Evolutionary conservation across 2,329 filamentous ascomycete genomes (phyloP), one percentile per base, ranked within the genome.

Genomic region (Xylariaceae sp.): DNA sequence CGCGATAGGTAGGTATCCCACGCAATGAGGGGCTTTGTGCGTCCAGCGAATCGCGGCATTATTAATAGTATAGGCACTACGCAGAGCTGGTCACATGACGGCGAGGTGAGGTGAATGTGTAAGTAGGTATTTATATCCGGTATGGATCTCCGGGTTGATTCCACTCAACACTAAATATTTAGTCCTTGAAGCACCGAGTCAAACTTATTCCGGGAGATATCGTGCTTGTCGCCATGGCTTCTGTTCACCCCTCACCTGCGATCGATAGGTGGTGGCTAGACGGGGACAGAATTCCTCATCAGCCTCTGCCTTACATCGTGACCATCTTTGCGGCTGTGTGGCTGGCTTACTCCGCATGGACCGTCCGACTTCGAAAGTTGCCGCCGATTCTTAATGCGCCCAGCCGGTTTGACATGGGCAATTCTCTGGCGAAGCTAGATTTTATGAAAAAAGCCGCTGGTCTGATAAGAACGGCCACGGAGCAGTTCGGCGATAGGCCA

Each of bases 321-420:
- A 56, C 49, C 1, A 22, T 50, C 5, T 39, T 58, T n/a, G 40
- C 44, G 18, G 36, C 32, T 3, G 3, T 40, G 12, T 5, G 50
- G 9, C 3, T 56, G 16, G 56, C 47, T 21, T 53, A 56, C n/a
- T 51, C 37, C 21, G n/a, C 26, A 3, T 58, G 49, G 53, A 44
- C 32, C 7, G 12, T 36, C 15, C 48, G 49, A 15, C 44, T 53
- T 29, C 49, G 29, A 21, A 58, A 56, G n/a, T 19, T 56, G 12
- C 56, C 55, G 0, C 55, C 56, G n/a, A 48, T 58, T 19, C 49
- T 58, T 1, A 58, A 58, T 39, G 43, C 56, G 1, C 53, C 56
- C 5, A 6, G 53, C 9, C 43, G 53, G 5, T 53, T 58, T 46
- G 56, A 58, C 30, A 51, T 58, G 34, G 36, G 56, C 16, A 18